Evolutionary conservation across 2,329 filamentous ascomycete genomes (phyloP), one percentile per base, ranked within the genome.

Genomic region (Verticillium zaregamsianum): DNA sequence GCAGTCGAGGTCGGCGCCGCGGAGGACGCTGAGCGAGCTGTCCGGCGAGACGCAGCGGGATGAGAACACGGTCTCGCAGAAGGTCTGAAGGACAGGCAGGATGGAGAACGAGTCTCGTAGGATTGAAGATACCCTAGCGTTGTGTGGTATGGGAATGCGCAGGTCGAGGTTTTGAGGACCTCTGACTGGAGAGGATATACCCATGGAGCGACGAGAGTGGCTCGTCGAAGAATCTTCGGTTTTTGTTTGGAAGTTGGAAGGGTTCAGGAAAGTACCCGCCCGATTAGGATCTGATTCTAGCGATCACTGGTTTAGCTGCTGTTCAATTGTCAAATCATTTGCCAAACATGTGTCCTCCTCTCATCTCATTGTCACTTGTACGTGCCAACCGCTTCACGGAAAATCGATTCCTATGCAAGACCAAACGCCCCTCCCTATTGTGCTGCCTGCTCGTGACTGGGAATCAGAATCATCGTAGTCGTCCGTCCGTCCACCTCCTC

Each of bases 41-140:
- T 66, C 64, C 15, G 64, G 64, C 31, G 63, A 64, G 20, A 65
- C 64, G 17, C 61, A 59, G 57, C 63, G 61, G 2, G 64, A 58
- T 9, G 56, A 45, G n/a, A 12, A 9, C 25, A 14, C 20, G 23
- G 20, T 5, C 39, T 11, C 20, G 3, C 45, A 39, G 37, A 58
- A 58, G 57, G 39, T 58, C 23, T 58, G 25, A 49, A 15, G 25
- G 23, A 5, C 20, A n/a, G 7, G 1, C 2, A 37, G 37, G 15
- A 40, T 40, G 37, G 15, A 40, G 37, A 40, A 7, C 3, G 3
- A 15, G 15, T 40, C 5, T 15, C 6, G 17, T n/a, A 40, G 14
- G 45, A 52, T 4, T 12, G 45, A 25, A 52, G 45, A 52, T 52
- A 25, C 45, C 45, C 45, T 9, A 25, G 45, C 20, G 45, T 52